Percentiles rank a stretch among this genome's conserved stretches.
These are phyloP conservation scores for Bimuria novae-zelandiae DNA, from an alignment of 2,329 filamentous ascomycete species.

Conservation along the genomic window DNA sequence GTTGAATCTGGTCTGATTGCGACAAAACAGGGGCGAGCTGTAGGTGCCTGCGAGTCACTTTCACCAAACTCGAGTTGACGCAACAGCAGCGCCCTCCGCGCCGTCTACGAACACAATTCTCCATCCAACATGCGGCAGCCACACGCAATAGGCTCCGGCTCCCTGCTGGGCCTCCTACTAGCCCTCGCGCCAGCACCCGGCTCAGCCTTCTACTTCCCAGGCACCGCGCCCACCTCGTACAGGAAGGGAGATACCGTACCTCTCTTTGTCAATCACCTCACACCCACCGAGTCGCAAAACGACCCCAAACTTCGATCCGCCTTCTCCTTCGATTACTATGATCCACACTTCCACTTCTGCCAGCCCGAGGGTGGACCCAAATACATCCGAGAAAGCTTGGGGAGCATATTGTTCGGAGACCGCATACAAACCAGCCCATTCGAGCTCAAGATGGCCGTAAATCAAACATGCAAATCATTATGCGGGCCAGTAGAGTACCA, in stretches of 20 bases:
- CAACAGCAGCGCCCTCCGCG: constrained; percentile 7
- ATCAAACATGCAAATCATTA: constrained; percentile 84
- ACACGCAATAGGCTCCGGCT: constrained; percentile 27
- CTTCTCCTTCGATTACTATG: constrained; percentile 95
- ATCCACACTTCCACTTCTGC: constrained; percentile 86
- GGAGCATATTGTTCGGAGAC: constrained; percentile 96
- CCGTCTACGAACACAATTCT: constrained; percentile 3
- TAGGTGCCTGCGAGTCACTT: neutral
- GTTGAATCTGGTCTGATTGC: neutral
- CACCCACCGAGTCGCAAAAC: constrained; percentile 75
- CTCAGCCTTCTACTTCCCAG: constrained; percentile 90
- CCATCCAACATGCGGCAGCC: constrained; percentile 35
- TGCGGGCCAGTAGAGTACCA: constrained; percentile 72
- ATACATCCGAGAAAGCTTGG: constrained; percentile 83
- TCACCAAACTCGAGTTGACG: neutral
- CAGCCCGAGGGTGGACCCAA: constrained; percentile 75
- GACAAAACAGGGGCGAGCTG: neutral
- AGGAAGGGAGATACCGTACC: constrained; percentile 78
- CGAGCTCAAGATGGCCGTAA: constrained; percentile 80
- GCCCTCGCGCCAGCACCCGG: constrained; percentile 40
- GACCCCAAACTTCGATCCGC: constrained; percentile 89
- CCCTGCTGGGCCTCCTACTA: constrained; percentile 34
- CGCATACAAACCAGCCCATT: constrained; percentile 97
- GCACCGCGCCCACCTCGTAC: constrained; percentile 93
- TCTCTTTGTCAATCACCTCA: constrained; percentile 90